A percentile compares a stretch with the other conserved stretches of the same genome.
Evolutionary conservation across 2,329 filamentous ascomycete genomes (phyloP).

Genomic region (Gremmenia infestans): DNA sequence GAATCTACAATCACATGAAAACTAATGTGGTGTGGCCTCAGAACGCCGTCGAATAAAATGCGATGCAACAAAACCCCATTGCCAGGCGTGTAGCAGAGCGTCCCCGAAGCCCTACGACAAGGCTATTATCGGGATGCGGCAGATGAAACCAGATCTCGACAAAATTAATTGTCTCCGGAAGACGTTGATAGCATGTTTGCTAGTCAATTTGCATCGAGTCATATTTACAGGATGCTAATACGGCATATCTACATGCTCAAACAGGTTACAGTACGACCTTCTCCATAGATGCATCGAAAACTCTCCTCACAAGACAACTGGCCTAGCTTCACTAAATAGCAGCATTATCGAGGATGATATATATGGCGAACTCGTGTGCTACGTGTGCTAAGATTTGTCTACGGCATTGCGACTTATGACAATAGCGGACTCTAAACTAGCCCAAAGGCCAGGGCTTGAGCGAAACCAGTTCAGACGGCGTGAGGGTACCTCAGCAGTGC

Average conservation of each 20-base stretch:
- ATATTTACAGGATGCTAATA: conserved; percentile 9
- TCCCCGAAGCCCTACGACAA: conserved; percentile 5
- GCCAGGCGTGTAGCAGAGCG: conserved; percentile 4
- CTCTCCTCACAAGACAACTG: neutral
- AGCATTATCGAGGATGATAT: conserved; percentile 11
- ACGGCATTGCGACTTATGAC: too few species aligned
- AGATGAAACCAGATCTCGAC: conserved; percentile 2
- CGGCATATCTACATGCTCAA: conserved; percentile 9
- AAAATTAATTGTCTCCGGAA: conserved; percentile 2
- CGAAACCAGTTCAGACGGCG: conserved; percentile 3
- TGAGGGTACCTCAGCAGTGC: conserved; percentile 7
- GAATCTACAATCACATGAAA: neutral
- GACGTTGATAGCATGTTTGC: conserved; percentile 11
- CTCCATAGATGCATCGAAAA: conserved; percentile 2
- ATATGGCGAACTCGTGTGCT: conserved; percentile 8
- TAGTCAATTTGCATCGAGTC: conserved; percentile 12
- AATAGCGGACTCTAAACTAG: too few species aligned
- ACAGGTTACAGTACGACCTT: conserved; percentile 7
- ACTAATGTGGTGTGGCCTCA: neutral
- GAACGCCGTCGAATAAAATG: conserved; percentile 11
- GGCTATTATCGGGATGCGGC: conserved; percentile 12
- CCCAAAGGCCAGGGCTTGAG: neutral
- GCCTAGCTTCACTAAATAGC: conserved; percentile 8
- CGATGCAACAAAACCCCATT: conserved; percentile 7
- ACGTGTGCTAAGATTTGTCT: conserved; percentile 4